A percentile compares a stretch with the other conserved stretches of the same genome.
These are phyloP conservation scores for Blastocystis sp. DNA, from an alignment of 352 stramenopile genomes.

Conservation along the genomic window DNA sequence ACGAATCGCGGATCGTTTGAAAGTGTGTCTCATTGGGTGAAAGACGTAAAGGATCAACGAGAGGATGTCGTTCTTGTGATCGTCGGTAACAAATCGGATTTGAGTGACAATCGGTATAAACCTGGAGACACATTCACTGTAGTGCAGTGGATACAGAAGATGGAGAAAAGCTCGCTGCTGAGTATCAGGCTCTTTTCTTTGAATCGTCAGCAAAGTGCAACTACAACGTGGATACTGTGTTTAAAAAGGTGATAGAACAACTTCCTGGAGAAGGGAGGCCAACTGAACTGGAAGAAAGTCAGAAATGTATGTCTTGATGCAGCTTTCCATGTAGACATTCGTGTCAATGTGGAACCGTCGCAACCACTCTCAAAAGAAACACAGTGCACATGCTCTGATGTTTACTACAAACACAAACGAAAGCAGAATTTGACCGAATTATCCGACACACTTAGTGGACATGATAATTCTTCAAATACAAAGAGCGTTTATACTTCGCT, in stretches of 20 bases:
- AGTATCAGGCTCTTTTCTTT: conserved; percentile 97
- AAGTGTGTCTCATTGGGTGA: conserved; percentile 97
- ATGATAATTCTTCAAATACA: background rate
- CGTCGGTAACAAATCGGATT: conserved; percentile 99
- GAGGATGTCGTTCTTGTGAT: conserved; percentile 98
- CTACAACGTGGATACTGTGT: conserved; percentile 88
- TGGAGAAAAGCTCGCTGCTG: conserved; percentile 89
- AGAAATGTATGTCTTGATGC: background rate
- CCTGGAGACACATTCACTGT: background rate
- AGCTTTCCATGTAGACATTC: conserved; percentile 10
- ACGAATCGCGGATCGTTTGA: conserved; percentile 82
- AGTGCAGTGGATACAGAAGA: conserved; percentile 90
- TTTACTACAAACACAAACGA: conserved; percentile 7
- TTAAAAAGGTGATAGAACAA: conserved; percentile 92
- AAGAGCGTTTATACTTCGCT: background rate
- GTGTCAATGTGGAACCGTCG: background rate
- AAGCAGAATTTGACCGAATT: background rate
- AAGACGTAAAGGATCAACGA: conserved; percentile 91
- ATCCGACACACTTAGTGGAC: background rate
- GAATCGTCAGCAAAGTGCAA: conserved; percentile 95
- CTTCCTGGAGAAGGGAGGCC: conserved; percentile 73
- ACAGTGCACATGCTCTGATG: background rate
- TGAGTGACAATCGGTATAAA: conserved; percentile 81
- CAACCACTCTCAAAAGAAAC: background rate
- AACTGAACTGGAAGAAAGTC: background rate